These are phyloP conservation scores for Eutrema japonicum DNA, from an alignment of 345 rosid species.

Conservation along the genomic window DNA sequence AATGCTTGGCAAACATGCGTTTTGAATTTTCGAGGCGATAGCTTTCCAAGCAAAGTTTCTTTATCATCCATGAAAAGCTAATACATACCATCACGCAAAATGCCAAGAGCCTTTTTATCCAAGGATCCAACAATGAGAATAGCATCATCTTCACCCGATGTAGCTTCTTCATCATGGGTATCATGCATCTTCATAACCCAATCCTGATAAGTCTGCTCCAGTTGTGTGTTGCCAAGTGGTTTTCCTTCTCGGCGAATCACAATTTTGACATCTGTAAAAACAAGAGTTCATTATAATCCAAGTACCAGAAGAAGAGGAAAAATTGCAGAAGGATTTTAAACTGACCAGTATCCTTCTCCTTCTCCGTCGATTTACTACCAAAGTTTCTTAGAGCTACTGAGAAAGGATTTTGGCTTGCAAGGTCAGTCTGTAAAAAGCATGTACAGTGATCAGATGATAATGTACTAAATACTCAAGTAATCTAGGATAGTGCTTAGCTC, in stretches of 20 bases:
- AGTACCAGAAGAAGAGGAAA: constrained; percentile 17
- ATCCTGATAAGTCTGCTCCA: constrained; percentile 62
- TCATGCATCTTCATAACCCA: constrained; percentile 78
- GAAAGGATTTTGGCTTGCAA: constrained; percentile 60
- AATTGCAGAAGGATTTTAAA: constrained; percentile 5
- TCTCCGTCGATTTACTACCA: constrained; percentile 49
- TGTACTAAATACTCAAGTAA: background rate
- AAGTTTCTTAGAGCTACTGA: constrained; percentile 62
- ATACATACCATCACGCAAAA: constrained; percentile 64
- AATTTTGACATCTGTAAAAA: constrained; percentile 49
- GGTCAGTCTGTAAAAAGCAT: constrained; percentile 60
- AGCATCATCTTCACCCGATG: constrained; percentile 62
- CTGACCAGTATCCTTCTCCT: constrained; percentile 55
- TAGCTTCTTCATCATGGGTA: constrained; percentile 62
- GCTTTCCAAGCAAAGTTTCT: constrained; percentile 5
- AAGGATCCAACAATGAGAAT: constrained; percentile 45
- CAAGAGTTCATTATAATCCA: constrained; percentile 17
- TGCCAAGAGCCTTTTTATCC: constrained; percentile 58
- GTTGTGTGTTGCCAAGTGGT: constrained; percentile 40
- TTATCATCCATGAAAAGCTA: constrained; percentile 5
- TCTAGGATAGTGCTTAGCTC: constrained; percentile 21
- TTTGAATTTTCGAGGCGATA: background rate
- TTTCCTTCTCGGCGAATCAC: constrained; percentile 52
- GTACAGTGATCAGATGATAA: constrained; percentile 17
- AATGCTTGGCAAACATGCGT: constrained; percentile 11